These are phyloP conservation scores for Phytopythium oedochilum DNA, from an alignment of 352 stramenopile species.

Conservation along the genomic window DNA sequence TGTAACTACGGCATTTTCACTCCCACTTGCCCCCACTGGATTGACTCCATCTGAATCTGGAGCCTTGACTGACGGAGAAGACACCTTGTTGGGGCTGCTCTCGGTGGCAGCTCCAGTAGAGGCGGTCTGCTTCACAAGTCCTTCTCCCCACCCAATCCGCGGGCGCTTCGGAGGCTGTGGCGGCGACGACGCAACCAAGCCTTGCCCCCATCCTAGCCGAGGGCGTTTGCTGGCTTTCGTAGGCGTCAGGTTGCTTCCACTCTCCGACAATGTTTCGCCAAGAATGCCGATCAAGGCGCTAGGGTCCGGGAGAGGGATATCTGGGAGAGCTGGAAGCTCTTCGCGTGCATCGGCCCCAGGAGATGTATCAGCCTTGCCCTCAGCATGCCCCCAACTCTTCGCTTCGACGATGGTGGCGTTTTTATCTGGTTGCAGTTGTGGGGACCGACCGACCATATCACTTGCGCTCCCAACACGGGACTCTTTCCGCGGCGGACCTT, in stretches of 20 bases:
- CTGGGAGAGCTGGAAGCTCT: conserved; percentile 53
- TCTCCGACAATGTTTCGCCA: conserved; percentile 12
- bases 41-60: neutral
- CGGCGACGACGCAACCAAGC: conserved; percentile 59
- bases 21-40: neutral
- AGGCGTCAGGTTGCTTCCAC: conserved; percentile 15
- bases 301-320: conserved; percentile 47
- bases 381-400: neutral
- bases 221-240: conserved; percentile 58
- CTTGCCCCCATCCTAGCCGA: conserved; percentile 79
- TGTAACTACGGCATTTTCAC: neutral
- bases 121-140: conserved; percentile 38
- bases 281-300: conserved; percentile 2
- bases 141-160: conserved; percentile 79
- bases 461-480: neutral
- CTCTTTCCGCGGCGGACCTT: neutral
- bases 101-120: neutral
- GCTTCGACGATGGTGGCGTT: neutral
- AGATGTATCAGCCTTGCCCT: neutral
- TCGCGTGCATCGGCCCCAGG: conserved; percentile 18
- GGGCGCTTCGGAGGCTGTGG: conserved; percentile 64
- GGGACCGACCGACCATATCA: neutral
- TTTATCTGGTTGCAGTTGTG: neutral
- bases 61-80: neutral
- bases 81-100: neutral